Conservation (phyloP, 192 early-diverging fungal genomes). For the Gonapodya prolifera region DNA sequence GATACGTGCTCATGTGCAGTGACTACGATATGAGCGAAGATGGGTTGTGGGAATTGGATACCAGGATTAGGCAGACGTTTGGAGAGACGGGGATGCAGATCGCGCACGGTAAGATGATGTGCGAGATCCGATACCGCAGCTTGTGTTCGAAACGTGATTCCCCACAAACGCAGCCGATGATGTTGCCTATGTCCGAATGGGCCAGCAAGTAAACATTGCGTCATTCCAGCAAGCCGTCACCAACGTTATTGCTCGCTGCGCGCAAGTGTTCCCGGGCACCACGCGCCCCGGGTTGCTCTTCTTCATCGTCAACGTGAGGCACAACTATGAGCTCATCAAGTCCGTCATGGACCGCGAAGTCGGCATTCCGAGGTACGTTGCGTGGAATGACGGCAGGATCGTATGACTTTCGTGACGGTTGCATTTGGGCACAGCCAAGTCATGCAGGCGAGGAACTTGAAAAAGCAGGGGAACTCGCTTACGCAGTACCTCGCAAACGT, state of each 20-base stretch:
- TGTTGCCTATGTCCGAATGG: not conserved
- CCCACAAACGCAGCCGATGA: not conserved
- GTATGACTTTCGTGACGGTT: not conserved
- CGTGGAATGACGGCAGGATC: not conserved
- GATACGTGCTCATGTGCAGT: not conserved
- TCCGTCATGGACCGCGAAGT: not conserved
- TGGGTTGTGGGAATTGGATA: not conserved
- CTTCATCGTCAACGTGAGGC: not conserved
- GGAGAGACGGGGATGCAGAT: not conserved
- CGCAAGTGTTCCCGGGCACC: not conserved
- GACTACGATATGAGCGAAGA: not conserved
- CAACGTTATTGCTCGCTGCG: not conserved
- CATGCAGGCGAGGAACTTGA: not conserved
- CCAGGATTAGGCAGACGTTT: not conserved
- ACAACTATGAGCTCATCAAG: not conserved
- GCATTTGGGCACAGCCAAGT: not conserved
- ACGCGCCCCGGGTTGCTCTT: not conserved
- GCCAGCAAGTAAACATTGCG: not conserved
- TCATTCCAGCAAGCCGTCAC: not conserved
- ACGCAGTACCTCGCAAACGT: constrained; percentile 90
- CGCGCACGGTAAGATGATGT: not conserved
- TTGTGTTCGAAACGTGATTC: not conserved
- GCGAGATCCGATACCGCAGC: not conserved
- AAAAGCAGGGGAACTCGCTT: not conserved
- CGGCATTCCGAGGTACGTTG: not conserved